Base-by-base conservation (phyloP, 352 stramenopile species). In the Phytophthora citricola region DNA sequence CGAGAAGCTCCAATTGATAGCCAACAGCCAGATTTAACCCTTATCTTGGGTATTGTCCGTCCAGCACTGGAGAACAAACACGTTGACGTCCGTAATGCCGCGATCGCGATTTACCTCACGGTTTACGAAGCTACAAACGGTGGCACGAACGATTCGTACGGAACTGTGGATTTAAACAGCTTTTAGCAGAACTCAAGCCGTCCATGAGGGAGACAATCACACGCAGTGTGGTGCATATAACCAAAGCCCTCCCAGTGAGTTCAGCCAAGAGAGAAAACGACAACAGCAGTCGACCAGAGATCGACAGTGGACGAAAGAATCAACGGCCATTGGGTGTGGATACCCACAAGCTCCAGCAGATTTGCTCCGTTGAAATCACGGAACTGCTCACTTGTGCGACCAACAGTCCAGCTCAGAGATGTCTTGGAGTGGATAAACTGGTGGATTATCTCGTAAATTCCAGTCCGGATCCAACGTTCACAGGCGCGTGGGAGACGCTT, bases 31-130 rank as follows among this genome's bases (percentile, higher is more conserved):
- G 75, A 88, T 31, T 36, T 89, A 15, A 24, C 47, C 1, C 38
- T 78, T 15, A 81, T 94, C 20, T 49, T 92, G 14, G 29, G 52
- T 3, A 58, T 91, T 11, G 77, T 93, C 15, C 60, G 71, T 0
- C 73, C 76, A 0, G 82, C 81, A 2, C 75, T 94, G 22, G 87
- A 92, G 29, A 93, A 92, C 75, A 94, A 94, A 34, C 87, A 94
- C 52, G 85, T 94, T 4, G 87, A 94, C 24, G 79, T 94, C 1
- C 81, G 85, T 1, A 94, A 87, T 31, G 85, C 73, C 0, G 87
- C 87, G 0, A 88, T 92, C 14, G 67, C 78, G 1, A 84, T 80
- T 6, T 94, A 93, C 51, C 70, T 73, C 0, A 79, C 75, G 1
- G 87, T 94, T 10, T 94, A 92, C 53, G 84, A 94, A 55, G 73